A percentile compares a stretch with the other conserved stretches of the same genome.
phyloP scores from a whole-genome alignment of 192 early-diverging fungal genomes.

The Glomus cerebriforme region DNA sequence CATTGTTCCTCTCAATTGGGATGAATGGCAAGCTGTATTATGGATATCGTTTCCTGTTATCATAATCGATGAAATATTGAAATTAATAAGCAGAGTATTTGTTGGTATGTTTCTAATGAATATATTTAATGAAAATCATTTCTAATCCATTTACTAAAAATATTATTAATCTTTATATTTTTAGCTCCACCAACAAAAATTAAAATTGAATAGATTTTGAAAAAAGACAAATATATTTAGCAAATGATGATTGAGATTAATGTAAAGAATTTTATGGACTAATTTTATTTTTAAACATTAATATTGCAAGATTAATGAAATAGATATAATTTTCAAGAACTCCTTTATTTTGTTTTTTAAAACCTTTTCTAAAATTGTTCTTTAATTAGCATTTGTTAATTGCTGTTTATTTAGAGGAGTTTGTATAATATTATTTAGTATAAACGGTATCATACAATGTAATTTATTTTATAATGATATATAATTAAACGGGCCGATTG shows the following conservation, averaged over 20 bases:
- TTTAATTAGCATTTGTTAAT: no score
- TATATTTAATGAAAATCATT: not conserved
- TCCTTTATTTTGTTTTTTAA: no score
- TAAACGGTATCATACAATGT: no score
- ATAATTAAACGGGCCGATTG: no score
- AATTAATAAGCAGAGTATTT: constrained; percentile 66
- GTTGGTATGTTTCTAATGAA: constrained; percentile 19
- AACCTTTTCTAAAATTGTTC: no score
- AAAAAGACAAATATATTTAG: not conserved
- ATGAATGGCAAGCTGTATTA: constrained; percentile 92
- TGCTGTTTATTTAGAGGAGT: no score
- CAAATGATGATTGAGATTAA: not conserved
- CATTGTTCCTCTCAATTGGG: constrained; percentile 81
- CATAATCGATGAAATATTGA: constrained; percentile 89
- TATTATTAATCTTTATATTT: not conserved
- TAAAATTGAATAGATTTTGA: not conserved
- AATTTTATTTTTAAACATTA: not conserved
- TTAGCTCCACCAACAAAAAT: constrained; percentile 17
- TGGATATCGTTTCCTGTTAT: constrained; percentile 91
- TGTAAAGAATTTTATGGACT: not conserved
- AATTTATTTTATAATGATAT: no score
- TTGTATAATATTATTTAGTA: no score
- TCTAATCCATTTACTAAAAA: not conserved
- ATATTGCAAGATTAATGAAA: not conserved
- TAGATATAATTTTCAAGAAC: not conserved